Percentiles rank a stretch among this genome's conserved stretches.
Conservation (phyloP, 2,329 filamentous ascomycete genomes). For the Fusarium goolgardi region DNA sequence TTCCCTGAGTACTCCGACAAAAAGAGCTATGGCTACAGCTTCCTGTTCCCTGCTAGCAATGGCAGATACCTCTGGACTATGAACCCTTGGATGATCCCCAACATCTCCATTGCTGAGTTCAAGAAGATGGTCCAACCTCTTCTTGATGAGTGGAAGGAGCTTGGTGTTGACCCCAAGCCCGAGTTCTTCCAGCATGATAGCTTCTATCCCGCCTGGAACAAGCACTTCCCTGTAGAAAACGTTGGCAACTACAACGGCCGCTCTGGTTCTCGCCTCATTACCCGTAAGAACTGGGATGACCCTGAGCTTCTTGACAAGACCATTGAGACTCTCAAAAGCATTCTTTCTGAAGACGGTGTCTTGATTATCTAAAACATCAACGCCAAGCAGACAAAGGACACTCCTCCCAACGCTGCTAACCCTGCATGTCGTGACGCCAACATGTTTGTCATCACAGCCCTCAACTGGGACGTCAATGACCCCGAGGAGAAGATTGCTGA, state of each 20-base stretch:
- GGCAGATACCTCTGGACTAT: constrained; percentile 50
- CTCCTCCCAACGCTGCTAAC: constrained; percentile 53
- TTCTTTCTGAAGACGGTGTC: constrained; percentile 20
- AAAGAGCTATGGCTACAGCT: constrained; percentile 45
- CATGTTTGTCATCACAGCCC: constrained; percentile 50
- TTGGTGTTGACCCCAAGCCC: constrained; percentile 48
- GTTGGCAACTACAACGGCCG: constrained; percentile 44
- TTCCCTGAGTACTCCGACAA: constrained; percentile 45
- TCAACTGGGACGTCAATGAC: constrained; percentile 40
- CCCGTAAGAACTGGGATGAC: constrained; percentile 39
- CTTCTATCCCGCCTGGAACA: constrained; percentile 46
- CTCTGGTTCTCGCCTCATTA: constrained; percentile 47
- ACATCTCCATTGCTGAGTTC: constrained; percentile 48
- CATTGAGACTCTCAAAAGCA: constrained; percentile 23
- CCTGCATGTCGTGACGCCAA: constrained; percentile 56
- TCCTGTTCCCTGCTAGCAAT: constrained; percentile 39
- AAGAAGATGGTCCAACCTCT: constrained; percentile 44
- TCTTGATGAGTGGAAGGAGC: constrained; percentile 47
- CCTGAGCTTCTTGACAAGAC: constrained; percentile 28
- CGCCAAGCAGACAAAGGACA: constrained; percentile 36
- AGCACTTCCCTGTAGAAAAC: constrained; percentile 43
- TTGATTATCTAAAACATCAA: constrained; percentile 39
- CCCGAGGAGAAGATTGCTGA: constrained; percentile 32
- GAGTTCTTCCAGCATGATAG: constrained; percentile 43
- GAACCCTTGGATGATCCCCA: constrained; percentile 47